phyloP scores from a whole-genome alignment of 495 filamentous ascomycete genomes.

The Penicillium antarcticum region DNA sequence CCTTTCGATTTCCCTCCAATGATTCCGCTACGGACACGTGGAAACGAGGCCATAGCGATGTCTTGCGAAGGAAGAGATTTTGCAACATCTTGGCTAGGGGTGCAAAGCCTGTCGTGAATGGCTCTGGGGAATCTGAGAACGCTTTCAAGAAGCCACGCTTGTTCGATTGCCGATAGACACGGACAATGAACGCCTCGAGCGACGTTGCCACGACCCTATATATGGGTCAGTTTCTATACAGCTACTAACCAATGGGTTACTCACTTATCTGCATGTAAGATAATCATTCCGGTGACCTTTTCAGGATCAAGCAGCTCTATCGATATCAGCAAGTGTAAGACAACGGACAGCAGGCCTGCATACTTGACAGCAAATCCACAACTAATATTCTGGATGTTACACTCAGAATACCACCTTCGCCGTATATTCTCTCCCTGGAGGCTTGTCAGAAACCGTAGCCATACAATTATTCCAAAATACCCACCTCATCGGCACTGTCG shows the following conservation, averaged over 20 bases:
- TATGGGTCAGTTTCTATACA: background rate
- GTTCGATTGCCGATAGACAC: constrained; percentile 91
- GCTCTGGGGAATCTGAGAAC: constrained; percentile 91
- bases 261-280: constrained; percentile 82
- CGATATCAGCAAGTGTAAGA: constrained; percentile 15
- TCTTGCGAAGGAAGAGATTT: constrained; percentile 86
- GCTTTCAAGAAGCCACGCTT: constrained; percentile 92
- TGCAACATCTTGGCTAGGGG: constrained; percentile 88
- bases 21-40: constrained; percentile 85
- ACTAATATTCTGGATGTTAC: constrained; percentile 94
- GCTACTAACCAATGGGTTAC: background rate
- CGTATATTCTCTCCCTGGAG: constrained; percentile 80
- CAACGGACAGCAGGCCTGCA: background rate
- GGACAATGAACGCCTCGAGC: constrained; percentile 89
- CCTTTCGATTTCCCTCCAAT: constrained; percentile 85
- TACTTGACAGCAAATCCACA: constrained; percentile 82
- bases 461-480: constrained; percentile 5
- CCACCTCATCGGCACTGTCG: constrained; percentile 71
- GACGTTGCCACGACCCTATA: constrained; percentile 76
- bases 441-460: constrained; percentile 14
- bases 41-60: constrained; percentile 92
- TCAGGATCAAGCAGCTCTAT: constrained; percentile 69
- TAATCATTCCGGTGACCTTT: constrained; percentile 81
- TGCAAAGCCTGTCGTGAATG: constrained; percentile 85
- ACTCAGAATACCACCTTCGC: constrained; percentile 86